A percentile compares a stretch with the other conserved stretches of the same genome.
Conservation (phyloP, 331 rosid genomes). For the Erythrophleum ivorense region DNA sequence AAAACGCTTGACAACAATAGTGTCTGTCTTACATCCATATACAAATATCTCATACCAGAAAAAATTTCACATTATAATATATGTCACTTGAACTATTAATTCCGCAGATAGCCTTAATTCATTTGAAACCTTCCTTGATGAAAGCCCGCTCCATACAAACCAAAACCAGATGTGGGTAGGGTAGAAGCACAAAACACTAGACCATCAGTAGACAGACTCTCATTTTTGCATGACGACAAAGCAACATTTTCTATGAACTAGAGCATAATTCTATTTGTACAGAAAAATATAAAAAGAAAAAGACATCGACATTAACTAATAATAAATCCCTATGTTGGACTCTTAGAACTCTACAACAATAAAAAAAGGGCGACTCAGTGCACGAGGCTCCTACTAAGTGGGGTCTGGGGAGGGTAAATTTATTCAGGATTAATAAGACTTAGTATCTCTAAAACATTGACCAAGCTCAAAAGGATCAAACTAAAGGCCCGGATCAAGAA, state of each 20-base stretch:
- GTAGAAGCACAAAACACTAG: not conserved
- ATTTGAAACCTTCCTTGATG: not conserved
- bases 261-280: not conserved
- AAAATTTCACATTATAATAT: not conserved
- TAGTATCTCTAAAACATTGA: not conserved
- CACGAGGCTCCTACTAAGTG: no score
- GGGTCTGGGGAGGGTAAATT: no score
- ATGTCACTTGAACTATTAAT: not conserved
- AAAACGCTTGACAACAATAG: not conserved
- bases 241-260: not conserved
- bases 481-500: constrained; percentile 5
- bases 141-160: not conserved
- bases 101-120: constrained; percentile 9
- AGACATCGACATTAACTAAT: not conserved
- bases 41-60: constrained; percentile 22
- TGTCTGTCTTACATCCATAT: not conserved
- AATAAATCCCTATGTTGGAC: not conserved
- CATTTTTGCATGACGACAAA: not conserved
- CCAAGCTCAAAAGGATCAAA: constrained; percentile 6
- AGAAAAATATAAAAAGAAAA: not conserved
- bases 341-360: not conserved
- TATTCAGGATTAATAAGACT: not conserved
- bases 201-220: not conserved
- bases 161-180: not conserved
- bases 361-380: no score